phyloP scores from a whole-genome alignment of 2,329 filamentous ascomycete species.

The Biscogniauxia sp. region DNA sequence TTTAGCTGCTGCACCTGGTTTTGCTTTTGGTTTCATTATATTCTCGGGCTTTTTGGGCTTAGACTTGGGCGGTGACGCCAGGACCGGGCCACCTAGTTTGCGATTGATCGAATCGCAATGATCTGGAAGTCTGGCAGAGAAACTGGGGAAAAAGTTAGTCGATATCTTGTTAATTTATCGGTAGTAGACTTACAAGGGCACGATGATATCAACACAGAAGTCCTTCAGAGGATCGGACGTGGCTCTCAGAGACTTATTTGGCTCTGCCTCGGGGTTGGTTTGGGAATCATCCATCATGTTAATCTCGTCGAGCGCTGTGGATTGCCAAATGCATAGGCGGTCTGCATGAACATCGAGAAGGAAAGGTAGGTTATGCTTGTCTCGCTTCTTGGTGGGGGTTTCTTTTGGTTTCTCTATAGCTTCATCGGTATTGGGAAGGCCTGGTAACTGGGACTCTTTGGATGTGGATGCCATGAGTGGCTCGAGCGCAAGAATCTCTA shows the following conservation, averaged over 20 bases:
- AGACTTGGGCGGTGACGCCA: conserved; percentile 51
- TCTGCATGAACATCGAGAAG: conserved; percentile 74
- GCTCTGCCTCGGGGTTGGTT: conserved; percentile 31
- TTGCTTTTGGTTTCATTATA: conserved; percentile 42
- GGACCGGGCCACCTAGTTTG: conserved; percentile 71
- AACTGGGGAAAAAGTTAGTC: conserved; percentile 50
- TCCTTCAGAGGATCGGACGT: conserved; percentile 65
- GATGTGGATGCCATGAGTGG: conserved; percentile 42
- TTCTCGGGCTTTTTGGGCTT: conserved; percentile 48
- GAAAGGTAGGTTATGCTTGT: conserved; percentile 61
- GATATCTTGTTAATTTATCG: not conserved
- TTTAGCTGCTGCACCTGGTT: conserved; percentile 52
- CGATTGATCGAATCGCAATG: conserved; percentile 68
- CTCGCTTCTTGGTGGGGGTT: conserved; percentile 50
- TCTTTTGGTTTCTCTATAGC: conserved; percentile 34
- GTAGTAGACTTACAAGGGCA: conserved; percentile 65
- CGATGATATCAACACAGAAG: conserved; percentile 77
- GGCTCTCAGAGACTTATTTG: conserved; percentile 39
- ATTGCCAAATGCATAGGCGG: conserved; percentile 81
- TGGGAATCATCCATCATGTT: conserved; percentile 50
- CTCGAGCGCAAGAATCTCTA: conserved; percentile 74
- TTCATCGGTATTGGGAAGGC: conserved; percentile 38
- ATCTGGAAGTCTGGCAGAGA: conserved; percentile 71
- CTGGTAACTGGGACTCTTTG: conserved; percentile 47
- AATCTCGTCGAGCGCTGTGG: conserved; percentile 62